phyloP scores from a whole-genome alignment of 2,329 filamentous ascomycete species.

The Emmonsiellopsis sp. region DNA sequence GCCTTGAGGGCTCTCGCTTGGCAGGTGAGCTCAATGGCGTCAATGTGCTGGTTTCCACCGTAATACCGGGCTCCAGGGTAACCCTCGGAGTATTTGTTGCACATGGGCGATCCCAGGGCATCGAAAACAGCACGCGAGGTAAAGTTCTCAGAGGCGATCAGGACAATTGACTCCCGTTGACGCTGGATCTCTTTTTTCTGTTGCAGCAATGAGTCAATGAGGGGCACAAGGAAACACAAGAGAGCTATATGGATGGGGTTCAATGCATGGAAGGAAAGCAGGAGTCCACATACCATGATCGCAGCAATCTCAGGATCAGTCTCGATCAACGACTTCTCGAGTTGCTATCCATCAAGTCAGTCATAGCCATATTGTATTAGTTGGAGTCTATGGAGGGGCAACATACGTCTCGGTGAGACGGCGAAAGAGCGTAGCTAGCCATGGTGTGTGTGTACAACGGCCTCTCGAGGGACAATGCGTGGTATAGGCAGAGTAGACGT shows the following conservation, averaged over 20 bases:
- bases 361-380: conserved; percentile 16
- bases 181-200: conserved; percentile 85
- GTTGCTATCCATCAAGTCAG: conserved; percentile 56
- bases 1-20: conserved; percentile 86
- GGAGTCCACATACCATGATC: conserved; percentile 69
- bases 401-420: conserved; percentile 58
- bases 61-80: conserved; percentile 98
- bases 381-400: not conserved
- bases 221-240: conserved; percentile 1
- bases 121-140: conserved; percentile 97
- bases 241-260: not conserved
- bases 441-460: conserved; percentile 21
- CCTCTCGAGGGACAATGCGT: not conserved
- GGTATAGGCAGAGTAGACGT: too few species aligned
- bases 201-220: conserved; percentile 2
- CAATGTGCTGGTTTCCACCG: conserved; percentile 97
- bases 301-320: conserved; percentile 87
- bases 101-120: conserved; percentile 88
- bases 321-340: conserved; percentile 88
- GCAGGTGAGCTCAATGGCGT: conserved; percentile 90
- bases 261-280: not conserved
- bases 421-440: conserved; percentile 53
- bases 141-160: conserved; percentile 99
- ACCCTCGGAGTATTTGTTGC: conserved; percentile 99
- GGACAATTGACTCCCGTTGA: conserved; percentile 95